Conservation (phyloP, 1,284 basidiomycete species). For the Cryptococcus sp. region DNA sequence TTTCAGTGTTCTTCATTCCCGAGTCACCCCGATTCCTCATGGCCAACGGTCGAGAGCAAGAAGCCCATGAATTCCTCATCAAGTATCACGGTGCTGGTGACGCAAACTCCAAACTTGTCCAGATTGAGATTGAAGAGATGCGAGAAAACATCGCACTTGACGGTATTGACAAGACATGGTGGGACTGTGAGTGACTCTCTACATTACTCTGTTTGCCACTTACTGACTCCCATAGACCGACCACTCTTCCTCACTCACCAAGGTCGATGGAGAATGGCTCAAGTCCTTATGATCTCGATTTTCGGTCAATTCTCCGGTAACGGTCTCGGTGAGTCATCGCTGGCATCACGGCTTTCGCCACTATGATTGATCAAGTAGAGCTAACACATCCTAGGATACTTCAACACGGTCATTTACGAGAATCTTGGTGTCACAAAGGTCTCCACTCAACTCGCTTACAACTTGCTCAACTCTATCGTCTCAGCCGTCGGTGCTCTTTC, state of each 20-base stretch:
- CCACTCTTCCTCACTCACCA: constrained; percentile 25
- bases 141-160: constrained; percentile 54
- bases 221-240: constrained; percentile 15
- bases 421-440: constrained; percentile 27
- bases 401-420: constrained; percentile 42
- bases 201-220: neutral
- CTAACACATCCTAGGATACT: constrained; percentile 37
- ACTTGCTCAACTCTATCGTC: constrained; percentile 56
- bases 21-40: neutral
- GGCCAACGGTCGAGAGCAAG: neutral
- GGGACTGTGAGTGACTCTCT: constrained; percentile 20
- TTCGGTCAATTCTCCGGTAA: constrained; percentile 53
- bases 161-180: neutral
- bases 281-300: constrained; percentile 41
- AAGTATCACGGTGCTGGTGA: constrained; percentile 24
- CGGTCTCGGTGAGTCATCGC: constrained; percentile 41
- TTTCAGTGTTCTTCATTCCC: constrained; percentile 10
- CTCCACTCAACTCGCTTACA: constrained; percentile 52
- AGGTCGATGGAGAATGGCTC: constrained; percentile 33
- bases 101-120: constrained; percentile 14
- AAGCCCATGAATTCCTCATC: constrained; percentile 1
- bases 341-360: neutral
- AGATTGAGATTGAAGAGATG: constrained; percentile 58
- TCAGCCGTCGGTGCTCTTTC: constrained; percentile 54
- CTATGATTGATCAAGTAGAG: no score